Conservation (phyloP, 495 filamentous ascomycete genomes). For the Acidomyces sp. region DNA sequence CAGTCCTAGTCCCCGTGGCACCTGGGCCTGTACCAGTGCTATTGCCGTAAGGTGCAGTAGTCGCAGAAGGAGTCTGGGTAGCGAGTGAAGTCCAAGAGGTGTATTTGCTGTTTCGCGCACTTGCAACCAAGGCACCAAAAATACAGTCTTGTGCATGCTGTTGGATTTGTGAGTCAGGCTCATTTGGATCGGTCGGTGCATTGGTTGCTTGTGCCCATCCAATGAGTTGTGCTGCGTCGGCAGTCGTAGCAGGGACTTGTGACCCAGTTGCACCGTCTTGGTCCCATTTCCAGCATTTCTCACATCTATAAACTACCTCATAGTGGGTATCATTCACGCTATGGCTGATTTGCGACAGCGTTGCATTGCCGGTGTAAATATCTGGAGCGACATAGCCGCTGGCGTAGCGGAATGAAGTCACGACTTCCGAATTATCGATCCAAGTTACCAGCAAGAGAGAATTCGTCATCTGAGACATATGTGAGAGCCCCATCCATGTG, state of each 20-base stretch:
- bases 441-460: conserved; percentile 46
- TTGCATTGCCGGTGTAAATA: conserved; percentile 46
- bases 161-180: conserved; percentile 26
- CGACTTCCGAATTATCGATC: conserved; percentile 36
- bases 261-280: conserved; percentile 36
- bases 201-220: conserved; percentile 36
- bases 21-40: conserved; percentile 25
- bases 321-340: conserved; percentile 40
- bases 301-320: conserved; percentile 48
- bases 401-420: conserved; percentile 45
- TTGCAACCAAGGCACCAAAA: conserved; percentile 32
- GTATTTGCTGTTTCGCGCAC: conserved; percentile 36
- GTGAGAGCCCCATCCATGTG: conserved; percentile 47
- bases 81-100: conserved; percentile 36
- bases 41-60: conserved; percentile 6
- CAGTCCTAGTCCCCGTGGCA: conserved; percentile 28
- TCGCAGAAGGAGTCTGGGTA: conserved; percentile 17
- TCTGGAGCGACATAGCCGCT: conserved; percentile 44
- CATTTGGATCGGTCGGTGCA: conserved; percentile 24
- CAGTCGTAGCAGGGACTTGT: conserved; percentile 20
- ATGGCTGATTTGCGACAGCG: conserved; percentile 43
- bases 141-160: conserved; percentile 37
- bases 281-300: conserved; percentile 48
- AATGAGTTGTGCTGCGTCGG: conserved; percentile 21
- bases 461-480: conserved; percentile 46